Conservation (phyloP, 371 early-diverging fungal species). For the Apophysomyces trapeziformis region DNA sequence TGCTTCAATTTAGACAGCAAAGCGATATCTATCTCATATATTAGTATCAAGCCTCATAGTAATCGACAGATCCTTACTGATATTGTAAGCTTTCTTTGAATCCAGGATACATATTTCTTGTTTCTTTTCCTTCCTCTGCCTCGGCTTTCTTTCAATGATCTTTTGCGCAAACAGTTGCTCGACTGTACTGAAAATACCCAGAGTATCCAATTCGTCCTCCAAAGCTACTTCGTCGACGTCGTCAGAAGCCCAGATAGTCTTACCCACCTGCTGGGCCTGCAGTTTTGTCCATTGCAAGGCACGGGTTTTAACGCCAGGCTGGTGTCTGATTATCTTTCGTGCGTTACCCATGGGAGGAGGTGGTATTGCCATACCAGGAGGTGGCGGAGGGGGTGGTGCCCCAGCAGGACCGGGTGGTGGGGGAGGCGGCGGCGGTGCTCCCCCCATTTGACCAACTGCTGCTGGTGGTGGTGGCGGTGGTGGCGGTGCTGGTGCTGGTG, state of each 20-base stretch:
- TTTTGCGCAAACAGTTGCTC: slow-evolving; percentile 83
- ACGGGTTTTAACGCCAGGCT: slow-evolving; percentile 78
- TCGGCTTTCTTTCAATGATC: slow-evolving; percentile 43
- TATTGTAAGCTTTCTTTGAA: slow-evolving; percentile 76
- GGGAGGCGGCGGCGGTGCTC: slow-evolving; percentile 47
- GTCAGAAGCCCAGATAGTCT: slow-evolving; percentile 61
- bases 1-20: slow-evolving; percentile 75
- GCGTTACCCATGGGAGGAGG: slow-evolving; percentile 29
- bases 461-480: slow-evolving; percentile 22
- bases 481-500: slow-evolving; percentile 41
- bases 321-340: slow-evolving; percentile 65
- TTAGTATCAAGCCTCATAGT: neutral
- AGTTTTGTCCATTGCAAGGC: slow-evolving; percentile 90
- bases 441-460: slow-evolving; percentile 19
- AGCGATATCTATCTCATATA: slow-evolving; percentile 59
- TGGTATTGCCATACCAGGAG: slow-evolving; percentile 48
- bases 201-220: slow-evolving; percentile 47
- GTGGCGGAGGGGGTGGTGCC: slow-evolving; percentile 36
- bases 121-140: slow-evolving; percentile 34
- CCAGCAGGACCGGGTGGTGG: slow-evolving; percentile 23
- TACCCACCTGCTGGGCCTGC: slow-evolving; percentile 59
- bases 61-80: slow-evolving; percentile 55
- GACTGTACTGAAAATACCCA: slow-evolving; percentile 72
- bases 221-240: slow-evolving; percentile 54
- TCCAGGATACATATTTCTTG: slow-evolving; percentile 73